Evolutionary conservation across 345 rosid genomes (phyloP), one percentile per base, ranked within the genome.

Genomic region (Eutrema yunnanense): DNA sequence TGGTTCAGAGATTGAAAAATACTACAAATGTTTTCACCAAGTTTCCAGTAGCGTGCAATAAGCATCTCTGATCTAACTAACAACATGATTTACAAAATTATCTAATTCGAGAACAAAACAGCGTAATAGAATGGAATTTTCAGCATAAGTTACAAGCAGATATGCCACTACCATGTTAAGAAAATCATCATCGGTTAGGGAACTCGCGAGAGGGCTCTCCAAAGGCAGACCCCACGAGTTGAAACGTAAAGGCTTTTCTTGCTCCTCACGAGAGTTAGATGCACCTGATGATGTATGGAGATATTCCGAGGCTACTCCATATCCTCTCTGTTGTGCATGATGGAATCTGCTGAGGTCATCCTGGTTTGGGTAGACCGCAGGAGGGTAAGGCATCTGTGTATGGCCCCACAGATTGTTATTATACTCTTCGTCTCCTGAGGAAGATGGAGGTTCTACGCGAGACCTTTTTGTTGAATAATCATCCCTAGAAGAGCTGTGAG

Each of bases 131-230:
- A 50, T 60, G 8, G n/a, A 50, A n/a, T 58, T 74, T 9, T 41
- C 34, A 67, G 51, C 44, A 14, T 30, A 74, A 51, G 57, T 44
- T 76, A 76, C 73, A 67, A 53, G 68, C 52, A 54, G 67, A 73
- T 80, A 40, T 66, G 59, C 60, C 85, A 63, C 72, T 90, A 94
- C 97, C 97, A 90, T 94, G 78, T 88, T 85, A 76, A 94, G 97
- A 80, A 94, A 85, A 86, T 89, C 97, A 65, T 90, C 96, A 69
- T 90, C 94, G 6, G 97, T 90, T 62, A 90, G 82, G 58, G 82
- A 79, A 84, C 88, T 88, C 14, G 90, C 89, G 65, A 73, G 91
- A 69, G 97, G 95, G 79, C 98, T 94, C 59, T 86, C 96, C 38
- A 86, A 79, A 38, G 94, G 83, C 81, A 93, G 68, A 44, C 86